Conservation (phyloP, 2,329 filamentous ascomycete species). For the Rosellinia necatrix region DNA sequence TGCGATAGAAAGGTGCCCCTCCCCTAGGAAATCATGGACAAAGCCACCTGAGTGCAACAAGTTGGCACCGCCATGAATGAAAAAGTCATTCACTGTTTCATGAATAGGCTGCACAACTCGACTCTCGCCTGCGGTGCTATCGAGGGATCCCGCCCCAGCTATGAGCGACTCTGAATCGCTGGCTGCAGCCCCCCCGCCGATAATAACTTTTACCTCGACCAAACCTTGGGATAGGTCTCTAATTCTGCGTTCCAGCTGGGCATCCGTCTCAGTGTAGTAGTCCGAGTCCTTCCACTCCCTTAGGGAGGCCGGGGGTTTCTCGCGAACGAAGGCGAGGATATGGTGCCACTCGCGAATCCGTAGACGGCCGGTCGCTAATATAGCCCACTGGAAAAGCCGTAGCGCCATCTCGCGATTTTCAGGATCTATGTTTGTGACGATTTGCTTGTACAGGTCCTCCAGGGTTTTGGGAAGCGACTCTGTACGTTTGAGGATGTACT, state of each 20-base stretch:
- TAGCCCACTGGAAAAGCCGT: slow-evolving; percentile 1
- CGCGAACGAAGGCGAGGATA: not conserved
- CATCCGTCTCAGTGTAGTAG: slow-evolving; percentile 3
- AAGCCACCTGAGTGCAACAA: not conserved
- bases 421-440: not conserved
- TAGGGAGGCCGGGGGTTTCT: not conserved
- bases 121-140: not conserved
- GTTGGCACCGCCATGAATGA: not conserved
- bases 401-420: not conserved
- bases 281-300: not conserved
- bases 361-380: not conserved
- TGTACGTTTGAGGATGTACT: not conserved
- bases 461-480: not conserved
- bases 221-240: not conserved
- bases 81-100: not conserved
- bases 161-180: not conserved
- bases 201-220: not conserved
- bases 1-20: not conserved
- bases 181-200: not conserved
- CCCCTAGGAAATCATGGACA: not conserved
- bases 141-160: not conserved
- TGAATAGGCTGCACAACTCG: not conserved
- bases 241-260: not conserved
- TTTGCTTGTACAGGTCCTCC: not conserved
- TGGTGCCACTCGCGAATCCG: slow-evolving; percentile 1